Conservation (phyloP, 495 filamentous ascomycete genomes). For the Xylaria venustula region DNA sequence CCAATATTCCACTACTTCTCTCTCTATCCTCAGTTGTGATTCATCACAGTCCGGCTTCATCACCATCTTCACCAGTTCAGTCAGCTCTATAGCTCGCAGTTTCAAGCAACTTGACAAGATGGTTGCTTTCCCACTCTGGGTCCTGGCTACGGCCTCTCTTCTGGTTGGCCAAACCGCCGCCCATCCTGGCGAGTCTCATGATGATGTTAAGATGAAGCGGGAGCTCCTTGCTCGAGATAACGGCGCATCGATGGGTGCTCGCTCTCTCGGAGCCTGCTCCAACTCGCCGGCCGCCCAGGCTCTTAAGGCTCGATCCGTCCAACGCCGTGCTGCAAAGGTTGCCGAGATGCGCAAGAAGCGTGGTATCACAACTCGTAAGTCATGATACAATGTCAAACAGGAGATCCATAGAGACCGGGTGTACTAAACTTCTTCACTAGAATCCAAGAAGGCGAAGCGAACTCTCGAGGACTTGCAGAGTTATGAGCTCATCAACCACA, state of each 20-base stretch:
- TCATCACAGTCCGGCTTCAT: not conserved
- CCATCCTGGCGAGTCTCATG: constrained; percentile 37
- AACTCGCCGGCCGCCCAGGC: constrained; percentile 29
- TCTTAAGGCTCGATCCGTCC: constrained; percentile 31
- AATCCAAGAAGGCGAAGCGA: constrained; percentile 35
- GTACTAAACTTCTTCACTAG: constrained; percentile 10
- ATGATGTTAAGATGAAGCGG: constrained; percentile 30
- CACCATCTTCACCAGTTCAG: not conserved
- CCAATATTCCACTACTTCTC: not conserved
- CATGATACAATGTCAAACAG: not conserved
- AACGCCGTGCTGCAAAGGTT: constrained; percentile 37
- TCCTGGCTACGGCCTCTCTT: constrained; percentile 19
- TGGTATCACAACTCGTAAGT: constrained; percentile 46
- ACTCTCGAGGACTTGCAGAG: constrained; percentile 39
- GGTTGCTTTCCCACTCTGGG: constrained; percentile 27
- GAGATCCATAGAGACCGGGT: not conserved
- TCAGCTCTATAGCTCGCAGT: not conserved
- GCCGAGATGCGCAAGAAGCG: constrained; percentile 48
- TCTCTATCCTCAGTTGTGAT: not conserved
- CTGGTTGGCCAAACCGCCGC: constrained; percentile 26
- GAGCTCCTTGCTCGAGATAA: constrained; percentile 34
- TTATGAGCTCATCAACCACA: constrained; percentile 39
- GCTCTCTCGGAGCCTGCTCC: constrained; percentile 36
- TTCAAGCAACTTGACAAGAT: constrained; percentile 15
- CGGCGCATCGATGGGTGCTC: constrained; percentile 31